Base-by-base conservation (phyloP, 139 green algal genomes). In the Coccomyxa sp. region DNA sequence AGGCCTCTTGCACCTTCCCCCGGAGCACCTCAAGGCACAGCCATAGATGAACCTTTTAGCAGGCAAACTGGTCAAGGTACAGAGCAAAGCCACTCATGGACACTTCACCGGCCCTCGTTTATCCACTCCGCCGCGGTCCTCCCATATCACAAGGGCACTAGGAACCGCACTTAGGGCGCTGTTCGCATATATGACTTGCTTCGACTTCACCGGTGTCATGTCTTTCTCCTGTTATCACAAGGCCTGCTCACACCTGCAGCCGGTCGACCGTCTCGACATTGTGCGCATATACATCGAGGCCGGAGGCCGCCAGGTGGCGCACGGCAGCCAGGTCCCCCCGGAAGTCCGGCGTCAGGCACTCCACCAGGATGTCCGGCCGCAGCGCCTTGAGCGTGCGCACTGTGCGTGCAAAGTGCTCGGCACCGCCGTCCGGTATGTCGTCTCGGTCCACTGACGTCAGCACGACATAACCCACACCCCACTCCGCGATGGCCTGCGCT, bases 211-310 rank as follows among this genome's bases (percentile, higher is more conserved):
- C n/a, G 38, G 38, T 51, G 3, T 51, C 38, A 7, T 51, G 38
- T 51, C 38, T 51, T 51, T 11, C 38, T 51, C 3, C 38, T 51
- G 3, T 51, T 7, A 51, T 51, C 38, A 51, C 7, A 7, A 51
- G 38, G 7, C 38, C 38, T 51, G 38, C 38, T 51, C 38, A 51
- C 38, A 84, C 82, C 83, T 97, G 94, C 87, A 99, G 91, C 59
- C 93, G 77, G 30, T 95, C 88, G 58, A 99, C 95, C 0, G 96
- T 99, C 90, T 99, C 97, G 25, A 99, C 88, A 89, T 99, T 99
- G 93, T 99, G 97, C 10, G 97, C 97, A 90, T 94, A 99, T 21
- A 99, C 97, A 83, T 99, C 96, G 79, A 99, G 87, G 7, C 96
- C 96, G 4, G 87, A 95, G 10, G 57, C 45, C 7, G 94, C 95